Percentiles rank a stretch among this genome's conserved stretches.
Conservation (phyloP, 108 stramenopile genomes). For the Nannochloropsis oceanica region DNA sequence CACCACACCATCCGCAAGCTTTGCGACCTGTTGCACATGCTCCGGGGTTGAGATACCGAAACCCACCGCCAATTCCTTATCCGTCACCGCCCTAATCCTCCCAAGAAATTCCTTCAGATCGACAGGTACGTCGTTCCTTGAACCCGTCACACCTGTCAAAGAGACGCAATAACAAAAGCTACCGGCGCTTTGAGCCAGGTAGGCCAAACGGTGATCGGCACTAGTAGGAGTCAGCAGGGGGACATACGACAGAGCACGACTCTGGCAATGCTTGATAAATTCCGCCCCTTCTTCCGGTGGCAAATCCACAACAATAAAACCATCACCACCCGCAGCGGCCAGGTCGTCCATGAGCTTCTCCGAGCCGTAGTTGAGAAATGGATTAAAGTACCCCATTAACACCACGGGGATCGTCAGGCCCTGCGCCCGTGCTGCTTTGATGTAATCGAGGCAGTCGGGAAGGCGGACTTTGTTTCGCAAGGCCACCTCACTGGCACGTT, state of each 20-base stretch:
- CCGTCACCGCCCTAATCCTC: constrained; percentile 66
- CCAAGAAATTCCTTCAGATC: constrained; percentile 74
- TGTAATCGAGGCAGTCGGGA: constrained; percentile 61
- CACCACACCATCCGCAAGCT: constrained; percentile 86
- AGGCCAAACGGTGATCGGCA: constrained; percentile 73
- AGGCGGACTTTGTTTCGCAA: constrained; percentile 69
- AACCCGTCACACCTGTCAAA: constrained; percentile 58
- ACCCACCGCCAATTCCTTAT: constrained; percentile 77
- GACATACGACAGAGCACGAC: constrained; percentile 70
- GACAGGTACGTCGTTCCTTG: constrained; percentile 44
- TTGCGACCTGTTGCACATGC: constrained; percentile 66
- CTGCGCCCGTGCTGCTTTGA: constrained; percentile 58
- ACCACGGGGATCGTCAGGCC: constrained; percentile 93
- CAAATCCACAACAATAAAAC: constrained; percentile 95
- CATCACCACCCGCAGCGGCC: constrained; percentile 63
- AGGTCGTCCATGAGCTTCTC: constrained; percentile 63
- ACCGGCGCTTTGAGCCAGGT: constrained; percentile 60
- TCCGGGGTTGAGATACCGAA: constrained; percentile 82
- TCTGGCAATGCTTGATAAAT: constrained; percentile 61
- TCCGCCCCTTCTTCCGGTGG: constrained; percentile 78
- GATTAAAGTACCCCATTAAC: constrained; percentile 97
- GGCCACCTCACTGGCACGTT: constrained; percentile 51
- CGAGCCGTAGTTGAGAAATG: constrained; percentile 80
- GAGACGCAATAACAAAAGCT: constrained; percentile 89
- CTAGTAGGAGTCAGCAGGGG: constrained; percentile 91